A percentile compares a stretch with the other conserved stretches of the same genome.
Evolutionary conservation across 495 filamentous ascomycete species (phyloP).

Genomic region (Physcia stellaris): DNA sequence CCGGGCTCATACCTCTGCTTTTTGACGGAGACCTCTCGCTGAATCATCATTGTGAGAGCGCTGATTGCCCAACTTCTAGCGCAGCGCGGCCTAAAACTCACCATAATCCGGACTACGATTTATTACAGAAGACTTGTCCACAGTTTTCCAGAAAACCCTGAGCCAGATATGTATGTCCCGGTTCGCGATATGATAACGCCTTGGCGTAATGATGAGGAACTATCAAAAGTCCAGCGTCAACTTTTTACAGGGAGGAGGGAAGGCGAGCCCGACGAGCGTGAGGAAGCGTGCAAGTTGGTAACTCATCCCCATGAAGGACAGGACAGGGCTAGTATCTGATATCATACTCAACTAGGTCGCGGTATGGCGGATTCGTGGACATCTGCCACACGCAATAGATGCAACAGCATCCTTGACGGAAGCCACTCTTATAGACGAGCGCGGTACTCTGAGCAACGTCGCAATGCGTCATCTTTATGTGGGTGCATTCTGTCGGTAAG

Average conservation of each 20-base stretch:
- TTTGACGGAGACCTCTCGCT: too few relatives aligned
- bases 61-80: too few relatives aligned
- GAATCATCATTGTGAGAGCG: too few relatives aligned
- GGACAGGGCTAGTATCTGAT: too few relatives aligned
- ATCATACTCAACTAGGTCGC: slow-evolving; percentile 24
- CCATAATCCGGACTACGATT: too few relatives aligned
- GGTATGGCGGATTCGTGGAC: slow-evolving; percentile 51
- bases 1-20: too few relatives aligned
- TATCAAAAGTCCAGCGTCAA: slow-evolving; percentile 49
- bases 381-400: slow-evolving; percentile 69
- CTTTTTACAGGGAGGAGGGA: slow-evolving; percentile 40
- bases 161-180: too few relatives aligned
- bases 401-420: slow-evolving; percentile 66
- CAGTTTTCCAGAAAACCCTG: too few relatives aligned
- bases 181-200: slow-evolving; percentile 67
- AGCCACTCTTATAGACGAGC: slow-evolving; percentile 54
- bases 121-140: too few relatives aligned
- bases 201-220: slow-evolving; percentile 54
- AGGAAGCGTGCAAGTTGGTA: slow-evolving; percentile 35
- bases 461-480: slow-evolving; percentile 42
- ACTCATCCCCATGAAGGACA: too few relatives aligned
- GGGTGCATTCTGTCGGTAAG: slow-evolving; percentile 47
- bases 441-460: too few relatives aligned
- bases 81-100: too few relatives aligned
- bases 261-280: slow-evolving; percentile 20